phyloP scores from a whole-genome alignment of 176 grass and related monocot genomes.

The Raddia distichophylla region DNA sequence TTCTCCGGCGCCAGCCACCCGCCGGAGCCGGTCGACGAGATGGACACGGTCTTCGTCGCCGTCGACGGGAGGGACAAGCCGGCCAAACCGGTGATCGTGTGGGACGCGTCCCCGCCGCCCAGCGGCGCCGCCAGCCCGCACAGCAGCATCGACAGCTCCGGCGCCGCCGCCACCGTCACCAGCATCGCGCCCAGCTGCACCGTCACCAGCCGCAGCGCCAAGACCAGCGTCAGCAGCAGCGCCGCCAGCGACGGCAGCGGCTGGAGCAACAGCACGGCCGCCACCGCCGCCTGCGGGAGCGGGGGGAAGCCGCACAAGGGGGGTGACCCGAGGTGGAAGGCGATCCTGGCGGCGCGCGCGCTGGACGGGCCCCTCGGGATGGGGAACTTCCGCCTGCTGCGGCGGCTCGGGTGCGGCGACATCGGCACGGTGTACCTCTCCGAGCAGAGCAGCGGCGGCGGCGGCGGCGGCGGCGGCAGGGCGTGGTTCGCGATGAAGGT shows the following conservation, averaged over 20 bases:
- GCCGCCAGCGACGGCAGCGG: slow-evolving; percentile 51
- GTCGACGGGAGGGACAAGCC: slow-evolving; percentile 36
- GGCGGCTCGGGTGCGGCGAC: slow-evolving; percentile 65
- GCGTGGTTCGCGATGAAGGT: slow-evolving; percentile 71
- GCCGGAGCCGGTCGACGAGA: slow-evolving; percentile 59
- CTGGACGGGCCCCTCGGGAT: slow-evolving; percentile 52
- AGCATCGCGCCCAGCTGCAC: slow-evolving; percentile 59
- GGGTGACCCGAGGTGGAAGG: slow-evolving; percentile 62
- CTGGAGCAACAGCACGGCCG: slow-evolving; percentile 41
- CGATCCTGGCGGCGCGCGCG: slow-evolving; percentile 43
- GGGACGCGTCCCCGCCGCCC: slow-evolving; percentile 51
- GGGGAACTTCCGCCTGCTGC: slow-evolving; percentile 58
- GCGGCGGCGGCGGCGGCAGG: neutral
- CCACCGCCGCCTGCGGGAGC: neutral
- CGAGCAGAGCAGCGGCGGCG: slow-evolving; percentile 41
- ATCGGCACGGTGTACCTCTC: slow-evolving; percentile 68
- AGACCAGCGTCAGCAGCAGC: slow-evolving; percentile 67
- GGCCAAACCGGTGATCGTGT: slow-evolving; percentile 39
- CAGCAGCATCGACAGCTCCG: slow-evolving; percentile 68
- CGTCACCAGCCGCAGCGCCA: slow-evolving; percentile 53
- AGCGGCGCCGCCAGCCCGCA: slow-evolving; percentile 57
- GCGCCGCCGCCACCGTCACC: slow-evolving; percentile 43
- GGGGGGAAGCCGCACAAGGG: slow-evolving; percentile 59
- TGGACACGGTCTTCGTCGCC: slow-evolving; percentile 48
- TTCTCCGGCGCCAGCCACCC: slow-evolving; percentile 66